These are phyloP conservation scores for Globisporangium parvum DNA, from an alignment of 352 stramenopile species.

Conservation along the genomic window DNA sequence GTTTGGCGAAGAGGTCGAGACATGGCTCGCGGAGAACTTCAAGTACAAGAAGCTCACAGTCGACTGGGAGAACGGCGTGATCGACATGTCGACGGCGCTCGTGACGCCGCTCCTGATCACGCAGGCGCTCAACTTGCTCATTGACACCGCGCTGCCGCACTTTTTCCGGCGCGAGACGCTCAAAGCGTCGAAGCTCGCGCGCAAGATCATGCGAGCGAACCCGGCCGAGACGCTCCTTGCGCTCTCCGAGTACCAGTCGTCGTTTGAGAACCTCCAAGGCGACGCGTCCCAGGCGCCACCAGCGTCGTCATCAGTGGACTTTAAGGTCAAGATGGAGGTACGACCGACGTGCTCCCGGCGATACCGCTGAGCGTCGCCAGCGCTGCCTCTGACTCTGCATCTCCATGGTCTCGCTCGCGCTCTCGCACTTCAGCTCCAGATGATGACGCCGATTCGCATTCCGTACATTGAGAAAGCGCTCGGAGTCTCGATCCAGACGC, in stretches of 20 bases:
- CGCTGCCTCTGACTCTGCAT: not conserved
- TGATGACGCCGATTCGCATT: conserved; percentile 85
- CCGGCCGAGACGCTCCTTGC: conserved; percentile 75
- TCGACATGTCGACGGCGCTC: conserved; percentile 85
- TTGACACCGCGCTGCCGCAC: conserved; percentile 73
- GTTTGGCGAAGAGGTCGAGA: conserved; percentile 74
- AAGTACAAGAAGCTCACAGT: conserved; percentile 79
- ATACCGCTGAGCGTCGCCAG: not conserved
- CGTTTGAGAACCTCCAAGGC: conserved; percentile 56
- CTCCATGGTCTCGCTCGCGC: not conserved
- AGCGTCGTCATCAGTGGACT: conserved; percentile 35
- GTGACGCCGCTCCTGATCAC: conserved; percentile 83
- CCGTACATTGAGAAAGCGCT: conserved; percentile 83
- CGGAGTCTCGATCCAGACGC: conserved; percentile 59
- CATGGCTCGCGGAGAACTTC: conserved; percentile 72
- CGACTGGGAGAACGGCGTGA: conserved; percentile 77
- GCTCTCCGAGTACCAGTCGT: conserved; percentile 78
- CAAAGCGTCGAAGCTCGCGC: conserved; percentile 67
- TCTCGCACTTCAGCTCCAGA: conserved; percentile 50
- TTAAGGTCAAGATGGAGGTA: conserved; percentile 83
- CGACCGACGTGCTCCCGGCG: not conserved
- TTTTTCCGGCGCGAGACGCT: conserved; percentile 57
- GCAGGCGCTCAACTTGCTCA: conserved; percentile 77
- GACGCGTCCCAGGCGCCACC: conserved; percentile 19
- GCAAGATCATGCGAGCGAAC: conserved; percentile 78